Conservation (phyloP, 306 rosid genomes). For the Pachyrhizus erosus region DNA sequence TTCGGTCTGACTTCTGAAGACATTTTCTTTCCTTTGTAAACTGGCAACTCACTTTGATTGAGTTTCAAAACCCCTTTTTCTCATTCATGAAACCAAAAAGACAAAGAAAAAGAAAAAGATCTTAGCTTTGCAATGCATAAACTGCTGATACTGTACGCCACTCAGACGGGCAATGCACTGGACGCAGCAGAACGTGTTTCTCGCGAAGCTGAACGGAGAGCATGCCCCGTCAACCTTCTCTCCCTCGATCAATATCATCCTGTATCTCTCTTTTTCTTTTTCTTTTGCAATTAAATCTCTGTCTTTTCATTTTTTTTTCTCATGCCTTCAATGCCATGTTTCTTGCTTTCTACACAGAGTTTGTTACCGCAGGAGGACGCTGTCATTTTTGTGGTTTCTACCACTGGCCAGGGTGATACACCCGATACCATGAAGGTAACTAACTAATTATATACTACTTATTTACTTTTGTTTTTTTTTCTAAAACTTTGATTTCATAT, state of each 20-base stretch:
- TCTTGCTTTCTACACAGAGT: constrained; percentile 54
- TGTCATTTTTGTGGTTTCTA: constrained; percentile 87
- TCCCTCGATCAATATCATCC: constrained; percentile 75
- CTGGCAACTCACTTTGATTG: too few species aligned
- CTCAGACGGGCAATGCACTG: constrained; percentile 87
- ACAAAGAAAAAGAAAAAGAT: too few species aligned
- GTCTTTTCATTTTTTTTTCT: neutral
- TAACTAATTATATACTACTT: neutral
- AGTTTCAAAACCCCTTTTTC: neutral
- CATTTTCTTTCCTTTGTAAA: too few species aligned
- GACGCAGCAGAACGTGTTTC: constrained; percentile 85
- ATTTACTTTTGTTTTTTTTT: neutral
- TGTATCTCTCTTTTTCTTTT: constrained; percentile 45
- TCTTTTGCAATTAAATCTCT: neutral
- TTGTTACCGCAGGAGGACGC: constrained; percentile 65
- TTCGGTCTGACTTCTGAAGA: too few species aligned
- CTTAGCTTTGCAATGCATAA: constrained; percentile 26
- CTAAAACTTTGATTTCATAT: neutral
- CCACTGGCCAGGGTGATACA: constrained; percentile 96
- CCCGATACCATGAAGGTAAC: constrained; percentile 92
- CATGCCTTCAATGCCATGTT: constrained; percentile 22
- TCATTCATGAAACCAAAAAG: neutral
- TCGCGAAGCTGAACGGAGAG: constrained; percentile 87
- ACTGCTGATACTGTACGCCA: constrained; percentile 73
- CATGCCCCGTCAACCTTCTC: constrained; percentile 55